Evolutionary conservation across 768 basidiomycete species (phyloP).

Genomic region (Boletus subparvulus): DNA sequence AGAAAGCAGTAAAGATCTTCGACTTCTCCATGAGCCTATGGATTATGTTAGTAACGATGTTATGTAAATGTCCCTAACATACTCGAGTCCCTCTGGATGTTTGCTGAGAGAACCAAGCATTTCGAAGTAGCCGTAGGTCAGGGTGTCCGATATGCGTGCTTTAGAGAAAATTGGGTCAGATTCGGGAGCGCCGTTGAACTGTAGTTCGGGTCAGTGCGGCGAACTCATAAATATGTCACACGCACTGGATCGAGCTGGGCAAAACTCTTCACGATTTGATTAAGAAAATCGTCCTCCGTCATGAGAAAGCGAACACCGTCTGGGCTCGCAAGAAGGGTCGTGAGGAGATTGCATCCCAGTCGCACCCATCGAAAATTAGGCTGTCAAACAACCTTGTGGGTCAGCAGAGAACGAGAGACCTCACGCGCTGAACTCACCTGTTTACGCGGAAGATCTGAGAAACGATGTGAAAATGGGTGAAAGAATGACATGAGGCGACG

Average conservation of each 20-base stretch:
- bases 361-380: constrained; percentile 81
- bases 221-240: background rate
- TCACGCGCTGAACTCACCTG: constrained; percentile 43
- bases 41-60: background rate
- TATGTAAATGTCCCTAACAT: constrained; percentile 28
- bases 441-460: constrained; percentile 75
- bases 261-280: constrained; percentile 83
- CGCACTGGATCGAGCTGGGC: constrained; percentile 89
- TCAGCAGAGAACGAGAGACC: constrained; percentile 2
- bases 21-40: constrained; percentile 83
- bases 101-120: constrained; percentile 93
- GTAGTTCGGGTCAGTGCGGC: background rate
- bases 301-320: constrained; percentile 83
- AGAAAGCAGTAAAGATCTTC: constrained; percentile 93
- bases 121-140: constrained; percentile 92
- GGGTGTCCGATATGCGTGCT: constrained; percentile 72
- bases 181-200: constrained; percentile 73
- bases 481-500: constrained; percentile 92
- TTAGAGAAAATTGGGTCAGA: constrained; percentile 85
- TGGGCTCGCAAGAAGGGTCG: constrained; percentile 75
- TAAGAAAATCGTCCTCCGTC: constrained; percentile 80
- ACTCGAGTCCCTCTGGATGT: constrained; percentile 88
- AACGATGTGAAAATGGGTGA: constrained; percentile 85
- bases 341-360: constrained; percentile 78
- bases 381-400: constrained; percentile 38